Base-by-base conservation (phyloP, 1,139 yeast genomes). In the Suhomyces wounanorum region DNA sequence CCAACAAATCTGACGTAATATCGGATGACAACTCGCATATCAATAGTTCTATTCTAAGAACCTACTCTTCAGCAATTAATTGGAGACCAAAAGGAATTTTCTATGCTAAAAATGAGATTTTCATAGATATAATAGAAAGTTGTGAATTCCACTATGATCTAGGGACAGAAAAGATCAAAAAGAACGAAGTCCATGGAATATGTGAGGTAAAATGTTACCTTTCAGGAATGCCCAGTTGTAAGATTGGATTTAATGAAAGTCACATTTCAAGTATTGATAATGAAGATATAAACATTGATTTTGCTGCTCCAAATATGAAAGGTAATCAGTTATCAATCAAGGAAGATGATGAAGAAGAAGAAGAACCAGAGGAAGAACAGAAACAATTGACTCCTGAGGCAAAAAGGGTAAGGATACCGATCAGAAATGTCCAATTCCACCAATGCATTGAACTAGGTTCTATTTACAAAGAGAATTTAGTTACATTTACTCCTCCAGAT, bases 41-140 rank as follows among this genome's bases (percentile, higher is more conserved):
- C 53, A 87, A 87, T 61, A 82, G 89, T 44, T 81, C 88, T 16
- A 80, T 87, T 13, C 72, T 63, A 59, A 72, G 79, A 38, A 73
- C 79, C 0, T 68, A 73, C 23, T 67, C 75, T 1, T 77, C 71
- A 70, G 67, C 77, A 0, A 72, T 77, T 21, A 75, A 70, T 57
- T 77, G 81, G 81, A 59, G 81, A 47, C 80, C 79, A 9, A 76
- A 76, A 57, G 81, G 81, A 13, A 76, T 77, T 2, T 75, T 70
- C 51, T 77, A 77, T 56, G 68, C 78, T 17, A 77, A 77, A 49
- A 77, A 77, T 60, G 81, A 77, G 57, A 75, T 77, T 9, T 77
- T 70, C 55, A 67, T 77, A 25, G 81, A 77, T 56, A 61, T 77
- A 40, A 64, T 74, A 28, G 81, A 77, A 55, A 64, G 66, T 37